phyloP scores from a whole-genome alignment of 331 rosid genomes.

The Rhamnella rubrinervis region DNA sequence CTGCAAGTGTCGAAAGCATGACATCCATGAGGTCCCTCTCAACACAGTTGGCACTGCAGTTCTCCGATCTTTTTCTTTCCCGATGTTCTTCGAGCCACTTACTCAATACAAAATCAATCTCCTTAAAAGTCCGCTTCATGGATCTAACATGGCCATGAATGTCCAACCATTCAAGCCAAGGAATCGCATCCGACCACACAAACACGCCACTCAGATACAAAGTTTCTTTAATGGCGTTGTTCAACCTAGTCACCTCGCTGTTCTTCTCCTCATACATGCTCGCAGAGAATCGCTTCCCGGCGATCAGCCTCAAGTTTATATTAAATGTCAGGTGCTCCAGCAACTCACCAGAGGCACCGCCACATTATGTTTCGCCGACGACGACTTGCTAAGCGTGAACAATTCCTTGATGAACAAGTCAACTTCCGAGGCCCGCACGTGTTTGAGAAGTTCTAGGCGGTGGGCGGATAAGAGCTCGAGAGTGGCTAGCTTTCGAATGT shows the following conservation, averaged over 20 bases:
- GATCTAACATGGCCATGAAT: constrained; percentile 43
- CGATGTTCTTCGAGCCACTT: constrained; percentile 53
- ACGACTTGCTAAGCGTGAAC: constrained; percentile 7
- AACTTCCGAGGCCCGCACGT: constrained; percentile 38
- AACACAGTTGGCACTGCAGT: no score
- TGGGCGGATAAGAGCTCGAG: constrained; percentile 51
- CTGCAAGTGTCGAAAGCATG: constrained; percentile 19
- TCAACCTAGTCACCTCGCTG: constrained; percentile 34
- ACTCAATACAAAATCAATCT: constrained; percentile 34
- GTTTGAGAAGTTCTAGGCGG: constrained; percentile 40
- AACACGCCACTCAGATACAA: constrained; percentile 27
- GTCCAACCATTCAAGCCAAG: constrained; percentile 47
- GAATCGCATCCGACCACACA: constrained; percentile 37
- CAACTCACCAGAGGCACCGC: constrained; percentile 31
- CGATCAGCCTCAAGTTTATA: constrained; percentile 37
- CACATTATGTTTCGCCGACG: neutral
- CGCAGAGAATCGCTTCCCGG: constrained; percentile 48
- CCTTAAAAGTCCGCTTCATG: constrained; percentile 48
- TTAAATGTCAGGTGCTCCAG: constrained; percentile 51
- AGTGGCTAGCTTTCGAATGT: constrained; percentile 45
- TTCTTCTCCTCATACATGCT: neutral
- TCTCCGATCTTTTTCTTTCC: neutral
- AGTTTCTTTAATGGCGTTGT: constrained; percentile 29
- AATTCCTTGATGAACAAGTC: constrained; percentile 38
- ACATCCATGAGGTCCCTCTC: constrained; percentile 49